Evolutionary conservation across 305 asterid species (phyloP).

Genomic region (Andrographis paniculata): DNA sequence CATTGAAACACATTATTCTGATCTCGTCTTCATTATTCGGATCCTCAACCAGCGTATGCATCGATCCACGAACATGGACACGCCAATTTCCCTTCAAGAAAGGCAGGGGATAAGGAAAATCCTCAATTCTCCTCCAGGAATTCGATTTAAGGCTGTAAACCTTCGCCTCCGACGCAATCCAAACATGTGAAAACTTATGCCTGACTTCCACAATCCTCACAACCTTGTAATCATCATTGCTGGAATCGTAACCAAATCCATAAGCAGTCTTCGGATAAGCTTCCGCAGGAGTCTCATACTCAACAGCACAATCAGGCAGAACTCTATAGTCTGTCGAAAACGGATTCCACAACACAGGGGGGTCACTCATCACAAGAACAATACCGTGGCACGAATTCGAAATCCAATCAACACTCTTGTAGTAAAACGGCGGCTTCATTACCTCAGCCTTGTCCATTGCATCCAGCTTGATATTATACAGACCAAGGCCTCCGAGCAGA

Average conservation of each 20-base stretch:
- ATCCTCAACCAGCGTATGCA: slow-evolving; percentile 33
- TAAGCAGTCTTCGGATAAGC: slow-evolving; percentile 18
- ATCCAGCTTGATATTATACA: slow-evolving; percentile 31
- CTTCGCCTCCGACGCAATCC: slow-evolving; percentile 31
- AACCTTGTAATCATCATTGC: slow-evolving; percentile 43
- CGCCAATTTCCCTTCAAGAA: slow-evolving; percentile 49
- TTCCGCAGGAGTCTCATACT: slow-evolving; percentile 10
- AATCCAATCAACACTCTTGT: slow-evolving; percentile 33
- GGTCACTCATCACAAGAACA: slow-evolving; percentile 40
- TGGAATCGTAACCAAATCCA: slow-evolving; percentile 49
- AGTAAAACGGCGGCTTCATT: slow-evolving; percentile 44
- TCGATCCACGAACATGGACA: slow-evolving; percentile 41
- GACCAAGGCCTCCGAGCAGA: slow-evolving; percentile 43
- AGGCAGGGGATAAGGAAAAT: slow-evolving; percentile 39
- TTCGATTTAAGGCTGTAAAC: slow-evolving; percentile 46
- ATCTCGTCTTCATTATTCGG: slow-evolving; percentile 4
- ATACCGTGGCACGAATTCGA: slow-evolving; percentile 53
- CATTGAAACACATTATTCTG: slow-evolving; percentile 42
- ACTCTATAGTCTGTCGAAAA: slow-evolving; percentile 30
- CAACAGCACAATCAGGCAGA: slow-evolving; percentile 24
- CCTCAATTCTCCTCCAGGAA: slow-evolving; percentile 45
- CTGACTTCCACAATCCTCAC: slow-evolving; percentile 43
- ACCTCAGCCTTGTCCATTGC: slow-evolving; percentile 24
- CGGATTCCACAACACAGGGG: slow-evolving; percentile 55
- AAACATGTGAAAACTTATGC: slow-evolving; percentile 20